Evolutionary conservation across 495 filamentous ascomycete species (phyloP).

Genomic region (Melanomma pulvis-pyrius): DNA sequence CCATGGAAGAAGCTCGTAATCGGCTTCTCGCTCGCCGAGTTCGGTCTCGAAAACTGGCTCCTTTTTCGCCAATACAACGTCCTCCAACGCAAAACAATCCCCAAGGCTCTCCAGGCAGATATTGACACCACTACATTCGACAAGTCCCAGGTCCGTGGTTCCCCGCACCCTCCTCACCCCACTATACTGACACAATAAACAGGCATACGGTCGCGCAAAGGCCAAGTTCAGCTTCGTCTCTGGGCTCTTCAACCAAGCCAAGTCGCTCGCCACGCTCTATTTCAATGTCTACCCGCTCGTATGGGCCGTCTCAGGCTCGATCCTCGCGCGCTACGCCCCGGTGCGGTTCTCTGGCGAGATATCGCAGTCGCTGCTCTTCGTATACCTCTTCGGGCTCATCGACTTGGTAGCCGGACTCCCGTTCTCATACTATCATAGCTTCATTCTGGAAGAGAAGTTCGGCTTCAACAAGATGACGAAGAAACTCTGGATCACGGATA

Average conservation of each 20-base stretch:
- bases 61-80: constrained; percentile 85
- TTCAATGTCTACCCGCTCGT: constrained; percentile 87
- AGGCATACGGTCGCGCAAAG: constrained; percentile 94
- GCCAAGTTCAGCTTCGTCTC: constrained; percentile 81
- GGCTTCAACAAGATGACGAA: constrained; percentile 98
- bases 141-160: constrained; percentile 74
- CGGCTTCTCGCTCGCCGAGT: constrained; percentile 88
- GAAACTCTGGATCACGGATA: constrained; percentile 84
- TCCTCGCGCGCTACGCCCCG: constrained; percentile 73
- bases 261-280: constrained; percentile 85
- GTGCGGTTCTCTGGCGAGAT: constrained; percentile 86
- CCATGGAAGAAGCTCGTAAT: constrained; percentile 97
- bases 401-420: constrained; percentile 78
- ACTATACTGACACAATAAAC: constrained; percentile 23
- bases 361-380: constrained; percentile 87
- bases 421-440: constrained; percentile 85
- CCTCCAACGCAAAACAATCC: constrained; percentile 74
- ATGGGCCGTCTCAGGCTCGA: constrained; percentile 77
- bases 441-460: constrained; percentile 94
- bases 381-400: constrained; percentile 81
- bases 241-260: constrained; percentile 79
- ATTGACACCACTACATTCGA: constrained; percentile 90
- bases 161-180: constrained; percentile 5
- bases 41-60: constrained; percentile 80
- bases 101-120: constrained; percentile 81